phyloP scores from a whole-genome alignment of 441 rosid species.

The Raphanus hybrid region DNA sequence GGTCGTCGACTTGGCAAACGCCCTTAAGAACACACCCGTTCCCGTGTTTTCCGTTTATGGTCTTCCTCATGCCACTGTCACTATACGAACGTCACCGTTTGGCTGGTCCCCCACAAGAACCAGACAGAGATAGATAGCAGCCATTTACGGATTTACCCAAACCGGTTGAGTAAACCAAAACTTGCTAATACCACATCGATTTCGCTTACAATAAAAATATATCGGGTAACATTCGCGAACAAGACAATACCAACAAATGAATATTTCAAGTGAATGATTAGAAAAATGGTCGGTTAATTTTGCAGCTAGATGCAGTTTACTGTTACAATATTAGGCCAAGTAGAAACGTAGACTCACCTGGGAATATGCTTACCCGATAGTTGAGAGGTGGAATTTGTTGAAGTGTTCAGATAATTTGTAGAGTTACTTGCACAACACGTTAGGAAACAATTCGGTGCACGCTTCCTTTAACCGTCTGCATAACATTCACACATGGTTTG shows the following conservation, averaged over 20 bases:
- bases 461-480: constrained; percentile 50
- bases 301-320: background rate
- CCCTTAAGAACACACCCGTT: constrained; percentile 31
- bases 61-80: constrained; percentile 21
- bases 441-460: constrained; percentile 53
- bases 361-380: background rate
- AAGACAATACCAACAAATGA: background rate
- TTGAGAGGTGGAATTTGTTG: constrained; percentile 19
- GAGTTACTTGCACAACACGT: constrained; percentile 73
- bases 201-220: background rate
- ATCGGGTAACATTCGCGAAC: background rate
- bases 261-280: background rate
- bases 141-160: background rate
- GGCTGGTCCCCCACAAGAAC: constrained; percentile 16
- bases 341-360: background rate
- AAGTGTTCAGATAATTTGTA: constrained; percentile 69
- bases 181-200: background rate
- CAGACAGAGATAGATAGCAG: background rate
- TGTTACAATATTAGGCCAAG: background rate
- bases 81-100: constrained; percentile 17
- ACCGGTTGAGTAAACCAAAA: constrained; percentile 25
- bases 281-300: background rate
- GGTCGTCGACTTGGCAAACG: constrained; percentile 33
- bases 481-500: background rate
- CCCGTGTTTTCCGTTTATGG: constrained; percentile 39